Evolutionary conservation across 1,284 basidiomycete genomes (phyloP), one percentile per base, ranked within the genome.

Genomic region (Agroathelia rolfsii): DNA sequence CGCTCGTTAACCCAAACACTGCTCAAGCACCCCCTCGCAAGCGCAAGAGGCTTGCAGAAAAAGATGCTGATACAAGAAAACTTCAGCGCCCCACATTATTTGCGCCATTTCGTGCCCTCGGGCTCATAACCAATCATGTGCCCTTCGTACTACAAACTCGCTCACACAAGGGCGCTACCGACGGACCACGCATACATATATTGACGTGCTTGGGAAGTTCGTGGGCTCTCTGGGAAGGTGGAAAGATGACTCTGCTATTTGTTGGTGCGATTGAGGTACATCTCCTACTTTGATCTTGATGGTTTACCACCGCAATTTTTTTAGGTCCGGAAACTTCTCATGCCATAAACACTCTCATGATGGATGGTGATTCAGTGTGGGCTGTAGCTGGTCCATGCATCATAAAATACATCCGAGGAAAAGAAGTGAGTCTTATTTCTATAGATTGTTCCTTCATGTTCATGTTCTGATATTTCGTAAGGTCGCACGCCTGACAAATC

Each of bases 211-310:
- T 97, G 4, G 94, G 94, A 10, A 75, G 69, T 41, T 79, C 85
- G 45, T 98, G 94, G 94, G 85, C 89, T 13, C 68, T 97, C 57
- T 98, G 94, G 94, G 90, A 96, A 50, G 90, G 89, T 9, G 85
- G 79, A 20, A 87, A 82, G 58, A 92, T 98, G 85, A 74, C 72
- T 11, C 61, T 98, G 29, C 66, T 97, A 28, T 97, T 98, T 53
- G 89, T 95, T 39, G 90, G 93, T 83, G 53, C 61, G 86, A n/a
- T n/a, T n/a, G n/a, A n/a, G n/a, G n/a, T n/a, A n/a, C n/a, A n/a
- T 61, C 43, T 38, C 37, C 30, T 30, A 32, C 34, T 18, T 38
- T 21, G 25, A 36, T 27, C 18, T 24, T 32, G 16, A 6, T 24
- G 17, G 11, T 28, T 28, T n/a, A n/a, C n/a, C n/a, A n/a, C n/a